Evolutionary conservation across 768 basidiomycete species (phyloP).

Genomic region (Suillus tomentosus): DNA sequence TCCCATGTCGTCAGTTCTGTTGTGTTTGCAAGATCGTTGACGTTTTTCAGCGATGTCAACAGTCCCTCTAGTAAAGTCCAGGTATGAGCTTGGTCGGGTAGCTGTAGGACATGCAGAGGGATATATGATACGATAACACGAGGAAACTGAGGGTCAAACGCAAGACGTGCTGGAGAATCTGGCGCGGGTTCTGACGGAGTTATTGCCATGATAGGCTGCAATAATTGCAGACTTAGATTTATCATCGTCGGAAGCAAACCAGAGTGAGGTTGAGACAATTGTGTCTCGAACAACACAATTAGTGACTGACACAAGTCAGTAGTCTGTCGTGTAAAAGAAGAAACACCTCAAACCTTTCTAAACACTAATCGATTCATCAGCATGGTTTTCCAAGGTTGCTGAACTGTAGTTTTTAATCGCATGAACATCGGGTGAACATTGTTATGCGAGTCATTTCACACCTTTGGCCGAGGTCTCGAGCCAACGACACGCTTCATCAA

Average conservation of each 20-base stretch:
- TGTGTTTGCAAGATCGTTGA: conserved; percentile 45
- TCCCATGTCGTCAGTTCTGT: conserved; percentile 61
- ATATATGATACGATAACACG: conserved; percentile 68
- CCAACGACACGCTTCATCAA: conserved; percentile 69
- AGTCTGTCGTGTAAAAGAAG: neutral
- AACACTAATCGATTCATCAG: conserved; percentile 3
- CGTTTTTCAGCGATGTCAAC: conserved; percentile 59
- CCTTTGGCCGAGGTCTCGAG: conserved; percentile 48
- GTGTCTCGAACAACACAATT: conserved; percentile 6
- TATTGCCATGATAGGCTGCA: conserved; percentile 37
- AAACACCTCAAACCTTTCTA: conserved; percentile 3
- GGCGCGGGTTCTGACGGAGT: conserved; percentile 40
- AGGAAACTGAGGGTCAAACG: conserved; percentile 68
- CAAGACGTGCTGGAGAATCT: conserved; percentile 50
- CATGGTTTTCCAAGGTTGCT: conserved; percentile 4
- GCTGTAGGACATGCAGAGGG: conserved; percentile 61
- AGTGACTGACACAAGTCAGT: conserved; percentile 5
- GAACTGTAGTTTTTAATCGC: neutral
- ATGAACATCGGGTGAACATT: neutral
- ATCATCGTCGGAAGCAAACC: conserved; percentile 6
- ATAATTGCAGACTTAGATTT: neutral
- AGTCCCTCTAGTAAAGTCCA: conserved; percentile 54
- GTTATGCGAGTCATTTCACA: conserved; percentile 21
- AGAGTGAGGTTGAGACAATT: conserved; percentile 8
- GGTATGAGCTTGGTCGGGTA: conserved; percentile 49